These are phyloP conservation scores for Rhytidhysteron rufulum DNA, from an alignment of 2,329 filamentous ascomycete species.

Conservation along the genomic window DNA sequence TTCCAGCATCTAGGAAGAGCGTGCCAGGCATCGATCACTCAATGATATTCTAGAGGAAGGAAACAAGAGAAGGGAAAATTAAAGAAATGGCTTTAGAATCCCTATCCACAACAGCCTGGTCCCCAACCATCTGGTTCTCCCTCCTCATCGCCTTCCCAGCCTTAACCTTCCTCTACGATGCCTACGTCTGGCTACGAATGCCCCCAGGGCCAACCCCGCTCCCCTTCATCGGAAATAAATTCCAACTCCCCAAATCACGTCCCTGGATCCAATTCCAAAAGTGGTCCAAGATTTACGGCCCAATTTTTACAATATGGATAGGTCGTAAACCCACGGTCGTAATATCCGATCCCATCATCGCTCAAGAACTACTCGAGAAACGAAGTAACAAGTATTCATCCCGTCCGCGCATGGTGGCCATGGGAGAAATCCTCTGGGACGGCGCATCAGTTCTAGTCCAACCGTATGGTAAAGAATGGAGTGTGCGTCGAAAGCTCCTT, in stretches of 20 bases:
- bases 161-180: conserved; percentile 26
- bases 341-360: conserved; percentile 43
- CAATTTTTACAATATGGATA: conserved; percentile 49
- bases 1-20: neutral
- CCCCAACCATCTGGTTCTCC: conserved; percentile 22
- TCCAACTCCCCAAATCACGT: conserved; percentile 26
- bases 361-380: conserved; percentile 45
- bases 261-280: conserved; percentile 38
- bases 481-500: conserved; percentile 31
- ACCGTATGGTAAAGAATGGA: conserved; percentile 46
- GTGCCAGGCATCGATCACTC: neutral
- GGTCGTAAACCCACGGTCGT: conserved; percentile 44
- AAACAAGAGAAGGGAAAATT: neutral
- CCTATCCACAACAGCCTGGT: conserved; percentile 9
- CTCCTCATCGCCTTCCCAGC: conserved; percentile 6
- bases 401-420: conserved; percentile 43
- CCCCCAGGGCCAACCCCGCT: conserved; percentile 46
- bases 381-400: conserved; percentile 44
- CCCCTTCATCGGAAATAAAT: conserved; percentile 42
- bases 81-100: conserved; percentile 25
- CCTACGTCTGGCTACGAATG: conserved; percentile 36
- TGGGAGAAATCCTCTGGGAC: conserved; percentile 44
- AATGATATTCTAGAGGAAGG: no score
- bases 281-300: conserved; percentile 44
- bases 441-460: conserved; percentile 24